These are phyloP conservation scores for Nematocida sp. DNA, from an alignment of 371 early-diverging fungal species.

Conservation along the genomic window DNA sequence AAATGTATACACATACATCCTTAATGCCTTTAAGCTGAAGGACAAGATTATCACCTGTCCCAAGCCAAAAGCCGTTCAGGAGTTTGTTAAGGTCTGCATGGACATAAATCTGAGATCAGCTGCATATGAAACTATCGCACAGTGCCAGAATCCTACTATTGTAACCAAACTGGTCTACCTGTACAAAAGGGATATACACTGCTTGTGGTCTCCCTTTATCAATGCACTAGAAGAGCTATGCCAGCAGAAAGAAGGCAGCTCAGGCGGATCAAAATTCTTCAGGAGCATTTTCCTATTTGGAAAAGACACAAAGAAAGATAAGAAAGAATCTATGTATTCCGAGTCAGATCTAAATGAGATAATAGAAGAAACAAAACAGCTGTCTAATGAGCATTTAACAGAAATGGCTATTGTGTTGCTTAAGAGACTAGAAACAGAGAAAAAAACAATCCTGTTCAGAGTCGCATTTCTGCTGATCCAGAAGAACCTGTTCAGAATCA, in stretches of 20 bases:
- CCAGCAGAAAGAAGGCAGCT: neutral
- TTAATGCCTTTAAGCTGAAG: neutral
- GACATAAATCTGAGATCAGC: neutral
- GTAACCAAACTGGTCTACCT: neutral
- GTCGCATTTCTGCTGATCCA: neutral
- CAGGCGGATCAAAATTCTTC: slow-evolving; percentile 1
- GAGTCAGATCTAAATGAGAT: neutral
- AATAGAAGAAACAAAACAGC: slow-evolving; percentile 5
- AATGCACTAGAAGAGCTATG: neutral
- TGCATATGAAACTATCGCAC: neutral
- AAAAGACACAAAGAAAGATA: slow-evolving; percentile 40
- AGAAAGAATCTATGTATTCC: slow-evolving; percentile 13
- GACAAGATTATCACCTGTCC: neutral
- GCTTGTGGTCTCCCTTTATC: slow-evolving; percentile 11
- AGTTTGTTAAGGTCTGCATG: slow-evolving; percentile 9
- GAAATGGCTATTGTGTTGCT: neutral
- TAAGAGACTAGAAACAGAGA: neutral
- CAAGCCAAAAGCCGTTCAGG: neutral
- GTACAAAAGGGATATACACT: neutral
- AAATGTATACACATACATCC: slow-evolving; percentile 19
- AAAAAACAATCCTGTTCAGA: slow-evolving; percentile 5
- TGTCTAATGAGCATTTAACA: neutral
- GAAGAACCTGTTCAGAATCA: slow-evolving; percentile 13
- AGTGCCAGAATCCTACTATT: slow-evolving; percentile 1
- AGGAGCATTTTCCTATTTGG: slow-evolving; percentile 33